Conservation (phyloP, 352 stramenopile genomes). For the Globisporangium takayamanum region DNA sequence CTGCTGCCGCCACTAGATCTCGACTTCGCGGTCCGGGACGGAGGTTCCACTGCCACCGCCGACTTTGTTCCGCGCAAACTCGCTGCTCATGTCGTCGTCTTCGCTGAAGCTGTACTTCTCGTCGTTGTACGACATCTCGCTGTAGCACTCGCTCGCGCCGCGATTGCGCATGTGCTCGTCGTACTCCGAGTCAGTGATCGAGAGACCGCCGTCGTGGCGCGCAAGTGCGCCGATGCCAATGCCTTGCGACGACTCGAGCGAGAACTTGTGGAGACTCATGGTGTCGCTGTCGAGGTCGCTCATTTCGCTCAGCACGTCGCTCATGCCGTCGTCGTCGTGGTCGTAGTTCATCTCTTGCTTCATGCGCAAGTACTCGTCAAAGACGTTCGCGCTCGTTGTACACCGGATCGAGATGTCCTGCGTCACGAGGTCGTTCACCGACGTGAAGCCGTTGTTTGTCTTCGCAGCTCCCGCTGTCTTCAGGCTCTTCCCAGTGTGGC, state of each 20-base stretch:
- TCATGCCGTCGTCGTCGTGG: constrained; percentile 31
- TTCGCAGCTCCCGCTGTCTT: constrained; percentile 7
- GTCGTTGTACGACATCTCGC: constrained; percentile 80
- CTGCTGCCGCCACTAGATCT: constrained; percentile 36
- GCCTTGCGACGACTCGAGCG: constrained; percentile 37
- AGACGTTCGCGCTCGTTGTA: constrained; percentile 55
- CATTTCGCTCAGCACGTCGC: constrained; percentile 49
- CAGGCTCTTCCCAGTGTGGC: constrained; percentile 18
- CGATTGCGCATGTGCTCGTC: constrained; percentile 37
- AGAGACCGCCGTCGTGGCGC: constrained; percentile 31
- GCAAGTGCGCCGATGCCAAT: constrained; percentile 16
- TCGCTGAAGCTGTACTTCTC: constrained; percentile 74
- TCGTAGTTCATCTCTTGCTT: constrained; percentile 75
- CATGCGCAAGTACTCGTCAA: constrained; percentile 70
- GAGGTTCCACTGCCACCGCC: constrained; percentile 16
- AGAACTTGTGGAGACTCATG: constrained; percentile 44
- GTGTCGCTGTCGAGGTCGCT: constrained; percentile 56
- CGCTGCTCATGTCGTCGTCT: constrained; percentile 25
- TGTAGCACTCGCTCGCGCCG: constrained; percentile 63
- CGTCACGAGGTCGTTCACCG: constrained; percentile 41
- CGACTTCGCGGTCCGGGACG: constrained; percentile 40
- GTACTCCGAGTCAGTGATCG: constrained; percentile 69
- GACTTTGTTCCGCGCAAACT: constrained; percentile 23
- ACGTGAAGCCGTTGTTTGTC: constrained; percentile 35
- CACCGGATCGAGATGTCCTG: constrained; percentile 43